Conservation (phyloP, 257 asterid species). For the Pogostemon cablin region DNA sequence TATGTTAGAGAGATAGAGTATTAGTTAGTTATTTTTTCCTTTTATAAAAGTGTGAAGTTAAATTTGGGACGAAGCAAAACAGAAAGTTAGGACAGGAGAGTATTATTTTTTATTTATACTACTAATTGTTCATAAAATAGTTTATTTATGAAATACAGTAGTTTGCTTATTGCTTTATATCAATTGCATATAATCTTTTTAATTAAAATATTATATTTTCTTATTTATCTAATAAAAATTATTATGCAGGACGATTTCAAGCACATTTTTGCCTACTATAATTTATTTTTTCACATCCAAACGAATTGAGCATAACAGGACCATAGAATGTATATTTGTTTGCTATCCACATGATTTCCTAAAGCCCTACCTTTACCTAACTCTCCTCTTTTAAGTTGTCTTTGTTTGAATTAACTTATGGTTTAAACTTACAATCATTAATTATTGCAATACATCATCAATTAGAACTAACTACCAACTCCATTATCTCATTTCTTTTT, state of each 20-base stretch:
- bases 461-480: background rate
- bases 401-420: background rate
- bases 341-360: constrained; percentile 2
- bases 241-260: too few relatives aligned
- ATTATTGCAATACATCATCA: background rate
- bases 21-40: too few relatives aligned
- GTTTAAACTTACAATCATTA: background rate
- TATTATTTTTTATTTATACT: too few relatives aligned
- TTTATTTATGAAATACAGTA: too few relatives aligned
- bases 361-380: background rate
- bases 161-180: too few relatives aligned
- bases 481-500: background rate
- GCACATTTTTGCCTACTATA: background rate
- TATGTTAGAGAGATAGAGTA: too few relatives aligned
- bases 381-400: background rate
- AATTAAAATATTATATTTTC: too few relatives aligned
- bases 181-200: background rate
- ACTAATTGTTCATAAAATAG: too few relatives aligned
- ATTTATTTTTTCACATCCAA: background rate
- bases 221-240: too few relatives aligned
- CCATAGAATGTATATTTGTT: background rate
- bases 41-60: too few relatives aligned
- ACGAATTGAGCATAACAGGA: background rate
- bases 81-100: too few relatives aligned
- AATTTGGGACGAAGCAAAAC: too few relatives aligned